Evolutionary conservation across 75 land plant genomes (phyloP), one percentile per base, ranked within the genome.

Genomic region (Selaginella tamariscina): DNA sequence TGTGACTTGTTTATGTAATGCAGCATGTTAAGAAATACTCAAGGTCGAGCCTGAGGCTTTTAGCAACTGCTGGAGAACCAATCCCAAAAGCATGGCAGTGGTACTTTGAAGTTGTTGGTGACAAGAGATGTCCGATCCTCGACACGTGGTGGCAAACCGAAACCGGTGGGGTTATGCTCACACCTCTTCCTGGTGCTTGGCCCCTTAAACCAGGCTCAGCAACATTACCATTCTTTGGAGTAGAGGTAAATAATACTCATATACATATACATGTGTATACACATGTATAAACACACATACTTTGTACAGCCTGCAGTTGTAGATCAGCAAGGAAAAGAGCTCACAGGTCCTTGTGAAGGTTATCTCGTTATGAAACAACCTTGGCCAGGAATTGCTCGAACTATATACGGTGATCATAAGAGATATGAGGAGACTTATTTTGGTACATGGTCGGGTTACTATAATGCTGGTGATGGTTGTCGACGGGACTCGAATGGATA

Each of bases 61-160:
- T 73, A 31, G 75, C 66, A 0, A 67, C 73, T 56, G 75, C 64
- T 2, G 75, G 75, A 15, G 75, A 73, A 65, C 64, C 71, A 18
- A 73, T 73, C 31, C 29, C 64, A 24, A 73, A 73, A 56, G 70
- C 75, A n/a, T 73, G 75, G 75, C 30, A 32, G 29, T 73, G 75
- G 75, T 73, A 73, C 31, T 56, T 32, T 56, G 60, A 56, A 15
- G 71, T 73, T 24, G 75, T 73, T 23, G 75, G 75, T 13, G 70
- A 68, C 55, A 66, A 55, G 39, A 31, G 71, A 56, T 73, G 75
- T 69, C 70, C 75, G 22, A 73, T 73, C 29, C 56, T 73, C 8
- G 75, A 73, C 55, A 73, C 75, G 9, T 73, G 75, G 75, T 73
- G 75, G 75, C 75, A 73, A 31, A 73, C 75, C 24, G 75, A 73